Evolutionary conservation across 345 rosid species (phyloP).

Genomic region (Euphorbia peplus): DNA sequence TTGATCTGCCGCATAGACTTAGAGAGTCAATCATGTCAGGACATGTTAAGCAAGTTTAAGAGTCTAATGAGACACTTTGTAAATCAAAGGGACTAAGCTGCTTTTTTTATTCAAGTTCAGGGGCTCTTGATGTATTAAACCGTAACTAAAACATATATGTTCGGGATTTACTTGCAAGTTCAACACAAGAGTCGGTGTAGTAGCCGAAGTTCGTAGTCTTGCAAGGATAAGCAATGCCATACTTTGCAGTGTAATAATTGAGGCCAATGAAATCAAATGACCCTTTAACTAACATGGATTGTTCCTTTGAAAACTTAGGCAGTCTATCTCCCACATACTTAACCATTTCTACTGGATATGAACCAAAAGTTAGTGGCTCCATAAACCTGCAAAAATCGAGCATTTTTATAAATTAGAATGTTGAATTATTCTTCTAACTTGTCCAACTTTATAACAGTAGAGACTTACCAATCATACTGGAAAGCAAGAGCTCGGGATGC

Average conservation of each 20-base stretch:
- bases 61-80: no score
- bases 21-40: no score
- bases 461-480: conserved; percentile 1
- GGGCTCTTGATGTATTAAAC: no score
- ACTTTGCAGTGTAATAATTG: conserved; percentile 8
- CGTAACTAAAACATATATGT: neutral
- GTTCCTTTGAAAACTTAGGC: conserved; percentile 1
- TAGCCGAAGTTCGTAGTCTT: neutral
- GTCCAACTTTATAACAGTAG: no score
- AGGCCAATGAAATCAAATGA: conserved; percentile 15
- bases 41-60: no score
- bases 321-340: conserved; percentile 1
- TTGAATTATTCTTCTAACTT: no score
- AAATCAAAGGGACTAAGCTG: no score
- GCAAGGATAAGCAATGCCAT: conserved; percentile 8
- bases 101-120: no score
- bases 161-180: neutral
- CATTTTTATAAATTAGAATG: no score
- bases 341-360: conserved; percentile 9
- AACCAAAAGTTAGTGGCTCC: conserved; percentile 13
- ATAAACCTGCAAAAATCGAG: conserved; percentile 7
- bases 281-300: conserved; percentile 9
- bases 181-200: neutral
- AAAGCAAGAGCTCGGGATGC: conserved; percentile 13
- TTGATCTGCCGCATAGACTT: no score